Percentiles rank a stretch among this genome's conserved stretches.
Evolutionary conservation across 2,329 filamentous ascomycete species (phyloP).

Genomic region (Penicillium occitanis): DNA sequence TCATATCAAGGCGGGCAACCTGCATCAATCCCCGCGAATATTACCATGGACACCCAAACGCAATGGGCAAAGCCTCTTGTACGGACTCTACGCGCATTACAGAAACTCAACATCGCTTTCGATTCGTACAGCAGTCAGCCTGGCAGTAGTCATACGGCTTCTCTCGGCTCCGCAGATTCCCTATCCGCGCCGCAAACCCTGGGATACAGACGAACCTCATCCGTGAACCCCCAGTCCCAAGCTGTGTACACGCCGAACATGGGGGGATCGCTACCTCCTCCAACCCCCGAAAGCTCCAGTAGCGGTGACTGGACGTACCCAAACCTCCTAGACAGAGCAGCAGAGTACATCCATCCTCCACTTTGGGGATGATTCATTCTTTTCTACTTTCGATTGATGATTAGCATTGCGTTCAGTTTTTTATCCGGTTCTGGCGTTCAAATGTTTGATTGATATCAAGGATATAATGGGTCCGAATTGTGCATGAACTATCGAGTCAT

Average conservation of each 20-base stretch:
- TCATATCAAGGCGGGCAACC: constrained; percentile 30
- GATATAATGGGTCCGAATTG: neutral
- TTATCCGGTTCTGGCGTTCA: neutral
- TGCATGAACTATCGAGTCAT: constrained; percentile 7
- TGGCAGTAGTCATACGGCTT: neutral
- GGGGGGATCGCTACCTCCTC: constrained; percentile 42
- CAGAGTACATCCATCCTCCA: constrained; percentile 51
- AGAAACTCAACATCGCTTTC: constrained; percentile 47
- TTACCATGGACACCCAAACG: constrained; percentile 38
- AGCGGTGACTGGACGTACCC: constrained; percentile 49
- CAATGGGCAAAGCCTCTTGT: constrained; percentile 50
- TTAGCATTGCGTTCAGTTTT: neutral
- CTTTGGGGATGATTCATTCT: constrained; percentile 38
- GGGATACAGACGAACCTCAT: constrained; percentile 12
- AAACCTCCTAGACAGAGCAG: constrained; percentile 47
- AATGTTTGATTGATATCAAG: neutral
- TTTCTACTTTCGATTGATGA: neutral
- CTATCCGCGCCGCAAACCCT: neutral
- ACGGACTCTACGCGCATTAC: constrained; percentile 47
- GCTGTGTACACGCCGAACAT: constrained; percentile 32
- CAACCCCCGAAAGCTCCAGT: constrained; percentile 50
- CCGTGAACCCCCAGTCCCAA: neutral
- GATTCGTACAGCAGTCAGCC: constrained; percentile 26
- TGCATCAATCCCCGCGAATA: constrained; percentile 31
- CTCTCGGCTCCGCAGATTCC: neutral